Evolutionary conservation across 2,329 filamentous ascomycete genomes (phyloP), one percentile per base, ranked within the genome.

Genomic region (Monilinia fructicola): DNA sequence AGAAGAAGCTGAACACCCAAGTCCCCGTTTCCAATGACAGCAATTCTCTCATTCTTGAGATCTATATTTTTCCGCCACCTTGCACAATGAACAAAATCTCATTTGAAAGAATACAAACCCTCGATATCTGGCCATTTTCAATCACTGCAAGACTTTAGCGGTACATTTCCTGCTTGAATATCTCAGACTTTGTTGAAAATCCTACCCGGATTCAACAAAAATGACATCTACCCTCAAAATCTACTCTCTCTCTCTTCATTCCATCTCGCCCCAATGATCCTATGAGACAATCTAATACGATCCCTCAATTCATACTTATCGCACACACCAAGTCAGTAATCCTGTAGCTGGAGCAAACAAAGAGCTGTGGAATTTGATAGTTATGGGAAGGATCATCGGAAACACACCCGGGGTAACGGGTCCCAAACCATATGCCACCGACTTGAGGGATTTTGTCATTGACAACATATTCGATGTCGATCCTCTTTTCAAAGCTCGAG

Each of bases 61-160:
- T 83, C 78, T 67, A 79, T 81, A 46, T 77, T 79, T 18, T 67
- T 69, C 85, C 85, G 78, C 87, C 85, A 89, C 68, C 87, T 81
- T 0, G 86, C 87, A 0, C 85, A 83, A 69, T 89, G 87, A 6
- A 85, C 79, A 0, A 89, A 76, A 0, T 80, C 67, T 0, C 87
- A 87, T 72, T 82, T 67, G 64, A 71, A 73, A 40, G 53, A 52
- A 40, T 70, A 46, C 21, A 87, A 79, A 0, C 86, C 87, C 1
- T 83, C 82, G 69, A 87, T 87, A 38, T 85, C 78, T 0, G 87
- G 88, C 1, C 89, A 77, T 67, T 83, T 85, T 86, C 86, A 90
- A 16, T 82, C 82, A 71, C 70, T 73, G 14, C 52, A 4, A 14
- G 3, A 38, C 64, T 11, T 64, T 31, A 35, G n/a, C 4, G 35